phyloP scores from a whole-genome alignment of 2,329 filamentous ascomycete genomes.

The Beauveria sp. region DNA sequence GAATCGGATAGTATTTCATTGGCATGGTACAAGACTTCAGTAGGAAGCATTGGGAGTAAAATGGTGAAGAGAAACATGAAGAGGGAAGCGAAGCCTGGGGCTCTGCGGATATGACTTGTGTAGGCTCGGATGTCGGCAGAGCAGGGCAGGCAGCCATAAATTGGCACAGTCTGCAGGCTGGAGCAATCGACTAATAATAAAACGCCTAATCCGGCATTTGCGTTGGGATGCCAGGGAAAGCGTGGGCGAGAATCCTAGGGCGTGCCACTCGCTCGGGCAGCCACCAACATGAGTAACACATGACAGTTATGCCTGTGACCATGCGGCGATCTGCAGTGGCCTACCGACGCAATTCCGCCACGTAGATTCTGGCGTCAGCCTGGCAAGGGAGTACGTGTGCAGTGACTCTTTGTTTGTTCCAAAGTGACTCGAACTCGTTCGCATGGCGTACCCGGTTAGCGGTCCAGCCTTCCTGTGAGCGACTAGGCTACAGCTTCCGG shows the following conservation, averaged over 20 bases:
- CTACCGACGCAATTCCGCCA: background rate
- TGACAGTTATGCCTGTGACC: background rate
- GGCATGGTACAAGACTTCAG: background rate
- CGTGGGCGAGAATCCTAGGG: background rate
- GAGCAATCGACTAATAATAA: background rate
- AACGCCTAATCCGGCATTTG: background rate
- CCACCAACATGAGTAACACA: background rate
- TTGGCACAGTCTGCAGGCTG: background rate
- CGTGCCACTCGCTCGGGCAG: background rate
- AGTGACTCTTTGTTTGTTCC: conserved; percentile 3
- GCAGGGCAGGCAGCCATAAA: background rate
- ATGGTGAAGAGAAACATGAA: background rate
- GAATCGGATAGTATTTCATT: background rate
- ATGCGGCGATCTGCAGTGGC: background rate
- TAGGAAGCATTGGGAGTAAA: background rate
- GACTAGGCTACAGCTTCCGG: conserved; percentile 3
- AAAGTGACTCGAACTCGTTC: conserved; percentile 6
- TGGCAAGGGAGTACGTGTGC: background rate
- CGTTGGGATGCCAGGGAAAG: background rate
- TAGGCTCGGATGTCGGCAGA: conserved; percentile 6
- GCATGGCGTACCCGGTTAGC: conserved; percentile 9
- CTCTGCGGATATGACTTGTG: background rate
- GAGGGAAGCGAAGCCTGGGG: conserved; percentile 9
- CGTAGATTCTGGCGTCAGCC: conserved; percentile 10
- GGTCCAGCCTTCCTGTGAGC: background rate